Evolutionary conservation across 495 filamentous ascomycete genomes (phyloP), one percentile per base, ranked within the genome.

Genomic region (Tuber brumale): DNA sequence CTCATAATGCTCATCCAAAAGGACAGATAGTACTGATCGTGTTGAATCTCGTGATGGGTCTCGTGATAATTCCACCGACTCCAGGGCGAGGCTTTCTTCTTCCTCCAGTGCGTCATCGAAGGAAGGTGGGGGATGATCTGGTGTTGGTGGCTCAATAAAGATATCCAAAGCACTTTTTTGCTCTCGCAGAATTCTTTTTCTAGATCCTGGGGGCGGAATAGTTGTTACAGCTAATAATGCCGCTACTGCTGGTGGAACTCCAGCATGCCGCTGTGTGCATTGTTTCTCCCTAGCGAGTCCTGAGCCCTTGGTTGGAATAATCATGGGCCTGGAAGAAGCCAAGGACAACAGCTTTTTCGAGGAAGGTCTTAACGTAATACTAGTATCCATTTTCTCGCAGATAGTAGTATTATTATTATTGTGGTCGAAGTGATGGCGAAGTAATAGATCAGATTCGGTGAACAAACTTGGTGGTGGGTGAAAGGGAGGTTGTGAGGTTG

Each of bases 171-270:
- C 43, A 18, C 71, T 57, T 41, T 73, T 81, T 70, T 84, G 79
- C 77, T 84, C 85, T 51, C 74, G 74, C 44, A 74, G 72, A 27
- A 44, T 73, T 70, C 79, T 80, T 61, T 74, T 75, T 44, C 82
- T 78, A 44, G 77, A 69, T 21, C 82, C 86, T 31, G 85, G 87
- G 5, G 85, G 86, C 5, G 89, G 89, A 75, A 91, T 91, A 75
- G 84, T 86, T 72, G 89, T 91, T 73, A 88, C 82, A 57, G 89
- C 89, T 8, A 91, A 86, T 72, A 91, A 84, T 6, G 88, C 88
- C 0, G 89, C 89, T 70, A 90, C 87, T 0, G 88, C 89, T 16
- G 89, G 86, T 42, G 89, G 87, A 70, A 90, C 85, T 21, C 81
- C 81, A 42, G 71, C 27, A 74, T 83, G 75, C 70, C 77, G 77